Percentiles rank a stretch among this genome's conserved stretches.
Conservation (phyloP, 345 rosid species). For the Raphanus sativus region DNA sequence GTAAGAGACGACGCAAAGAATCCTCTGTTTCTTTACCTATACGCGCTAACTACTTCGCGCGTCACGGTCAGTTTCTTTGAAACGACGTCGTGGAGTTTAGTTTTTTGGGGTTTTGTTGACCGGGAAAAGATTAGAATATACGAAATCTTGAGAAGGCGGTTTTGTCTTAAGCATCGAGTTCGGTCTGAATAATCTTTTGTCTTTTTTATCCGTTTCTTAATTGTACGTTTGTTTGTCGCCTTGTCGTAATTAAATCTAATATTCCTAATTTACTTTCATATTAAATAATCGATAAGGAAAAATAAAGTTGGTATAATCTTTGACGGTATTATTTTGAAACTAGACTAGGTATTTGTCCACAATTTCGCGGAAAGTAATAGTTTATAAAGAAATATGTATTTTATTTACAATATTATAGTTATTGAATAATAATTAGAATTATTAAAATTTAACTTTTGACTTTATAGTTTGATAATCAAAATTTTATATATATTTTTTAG, state of each 20-base stretch:
- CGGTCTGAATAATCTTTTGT: conserved; percentile 11
- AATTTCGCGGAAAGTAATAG: too few species aligned
- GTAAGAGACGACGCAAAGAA: conserved; percentile 50
- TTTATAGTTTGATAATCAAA: too few species aligned
- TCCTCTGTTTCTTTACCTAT: conserved; percentile 17
- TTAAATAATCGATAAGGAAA: background rate
- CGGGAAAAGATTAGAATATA: conserved; percentile 33
- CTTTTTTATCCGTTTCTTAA: background rate
- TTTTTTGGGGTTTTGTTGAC: conserved; percentile 18
- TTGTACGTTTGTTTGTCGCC: conserved; percentile 18
- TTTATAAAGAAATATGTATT: too few species aligned
- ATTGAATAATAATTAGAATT: too few species aligned
- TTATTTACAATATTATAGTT: too few species aligned
- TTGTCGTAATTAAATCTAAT: background rate
- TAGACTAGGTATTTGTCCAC: background rate
- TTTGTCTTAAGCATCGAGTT: conserved; percentile 34
- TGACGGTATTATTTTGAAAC: background rate
- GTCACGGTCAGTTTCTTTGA: background rate
- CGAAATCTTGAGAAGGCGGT: conserved; percentile 41
- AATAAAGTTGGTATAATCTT: background rate
- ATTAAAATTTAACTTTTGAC: too few species aligned
- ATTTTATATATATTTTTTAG: too few species aligned
- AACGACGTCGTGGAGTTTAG: conserved; percentile 9
- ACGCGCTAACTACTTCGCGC: conserved; percentile 23
- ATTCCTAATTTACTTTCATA: background rate